Evolutionary conservation across 2,329 filamentous ascomycete species (phyloP).

Genomic region (Boeremia exigua): DNA sequence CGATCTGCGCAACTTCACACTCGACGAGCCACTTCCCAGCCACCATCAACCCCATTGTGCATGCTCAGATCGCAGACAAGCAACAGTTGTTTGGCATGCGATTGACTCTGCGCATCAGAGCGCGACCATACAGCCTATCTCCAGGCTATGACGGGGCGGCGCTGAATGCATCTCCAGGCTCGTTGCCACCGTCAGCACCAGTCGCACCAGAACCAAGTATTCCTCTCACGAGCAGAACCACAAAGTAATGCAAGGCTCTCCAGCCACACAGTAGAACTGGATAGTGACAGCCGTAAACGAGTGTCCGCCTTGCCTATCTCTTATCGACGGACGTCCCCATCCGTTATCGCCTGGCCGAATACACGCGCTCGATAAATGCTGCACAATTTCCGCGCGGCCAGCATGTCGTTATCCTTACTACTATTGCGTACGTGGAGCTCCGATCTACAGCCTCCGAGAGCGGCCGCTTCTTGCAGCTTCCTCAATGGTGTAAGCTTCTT

Average conservation of each 20-base stretch:
- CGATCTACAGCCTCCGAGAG: conserved; percentile 1
- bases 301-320: conserved; percentile 6
- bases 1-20: conserved; percentile 13
- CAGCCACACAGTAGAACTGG: background rate
- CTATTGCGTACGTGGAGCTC: conserved; percentile 15
- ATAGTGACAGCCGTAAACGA: background rate
- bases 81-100: background rate
- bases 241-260: background rate
- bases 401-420: conserved; percentile 9
- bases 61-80: background rate
- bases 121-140: background rate
- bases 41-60: background rate
- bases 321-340: conserved; percentile 3
- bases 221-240: too few relatives aligned
- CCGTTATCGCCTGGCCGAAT: background rate
- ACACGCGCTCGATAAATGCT: conserved; percentile 1
- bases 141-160: background rate
- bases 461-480: conserved; percentile 16
- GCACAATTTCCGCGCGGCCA: background rate
- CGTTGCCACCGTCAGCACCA: too few relatives aligned
- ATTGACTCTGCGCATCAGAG: background rate
- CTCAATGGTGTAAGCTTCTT: conserved; percentile 14
- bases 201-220: too few relatives aligned
- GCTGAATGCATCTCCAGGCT: background rate
- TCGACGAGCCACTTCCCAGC: background rate